phyloP scores from a whole-genome alignment of 2,329 filamentous ascomycete species.

The Sporothrix mexicana region DNA sequence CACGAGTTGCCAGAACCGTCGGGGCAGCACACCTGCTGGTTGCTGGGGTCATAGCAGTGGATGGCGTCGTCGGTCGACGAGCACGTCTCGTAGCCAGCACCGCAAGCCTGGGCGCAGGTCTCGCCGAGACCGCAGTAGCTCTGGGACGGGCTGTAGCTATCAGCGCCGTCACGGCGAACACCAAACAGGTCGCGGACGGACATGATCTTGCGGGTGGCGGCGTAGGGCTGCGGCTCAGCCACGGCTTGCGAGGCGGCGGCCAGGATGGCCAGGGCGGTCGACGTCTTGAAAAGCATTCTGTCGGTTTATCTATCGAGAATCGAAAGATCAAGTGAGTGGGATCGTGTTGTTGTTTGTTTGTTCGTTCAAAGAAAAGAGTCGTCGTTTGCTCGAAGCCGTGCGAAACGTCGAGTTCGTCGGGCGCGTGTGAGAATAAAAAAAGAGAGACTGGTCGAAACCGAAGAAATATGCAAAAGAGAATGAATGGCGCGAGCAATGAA shows the following conservation, averaged over 20 bases:
- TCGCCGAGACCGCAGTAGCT: constrained; percentile 55
- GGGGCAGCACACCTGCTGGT: constrained; percentile 62
- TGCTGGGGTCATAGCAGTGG: constrained; percentile 63
- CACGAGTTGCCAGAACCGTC: constrained; percentile 65
- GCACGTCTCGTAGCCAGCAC: constrained; percentile 57
- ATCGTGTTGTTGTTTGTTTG: not conserved
- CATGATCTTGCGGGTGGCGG: constrained; percentile 44
- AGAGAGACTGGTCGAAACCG: constrained; percentile 5
- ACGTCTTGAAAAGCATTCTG: constrained; percentile 55
- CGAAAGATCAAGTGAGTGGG: not conserved
- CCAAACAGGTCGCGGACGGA: constrained; percentile 49
- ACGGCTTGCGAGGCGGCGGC: constrained; percentile 44
- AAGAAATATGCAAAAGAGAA: constrained; percentile 18
- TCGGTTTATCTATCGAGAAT: not conserved
- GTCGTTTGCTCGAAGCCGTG: constrained; percentile 20
- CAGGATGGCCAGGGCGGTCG: constrained; percentile 53
- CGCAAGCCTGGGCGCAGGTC: constrained; percentile 63
- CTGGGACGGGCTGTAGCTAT: constrained; percentile 57
- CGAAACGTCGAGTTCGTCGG: constrained; percentile 23
- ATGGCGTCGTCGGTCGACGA: constrained; percentile 54
- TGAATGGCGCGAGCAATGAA: constrained; percentile 35
- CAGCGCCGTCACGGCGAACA: constrained; percentile 49
- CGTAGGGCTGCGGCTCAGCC: constrained; percentile 46
- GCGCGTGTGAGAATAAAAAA: constrained; percentile 1
- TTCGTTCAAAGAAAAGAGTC: constrained; percentile 1